Evolutionary conservation across 208 protist genomes (phyloP).

Genomic region (Wallacemonas sp.): DNA sequence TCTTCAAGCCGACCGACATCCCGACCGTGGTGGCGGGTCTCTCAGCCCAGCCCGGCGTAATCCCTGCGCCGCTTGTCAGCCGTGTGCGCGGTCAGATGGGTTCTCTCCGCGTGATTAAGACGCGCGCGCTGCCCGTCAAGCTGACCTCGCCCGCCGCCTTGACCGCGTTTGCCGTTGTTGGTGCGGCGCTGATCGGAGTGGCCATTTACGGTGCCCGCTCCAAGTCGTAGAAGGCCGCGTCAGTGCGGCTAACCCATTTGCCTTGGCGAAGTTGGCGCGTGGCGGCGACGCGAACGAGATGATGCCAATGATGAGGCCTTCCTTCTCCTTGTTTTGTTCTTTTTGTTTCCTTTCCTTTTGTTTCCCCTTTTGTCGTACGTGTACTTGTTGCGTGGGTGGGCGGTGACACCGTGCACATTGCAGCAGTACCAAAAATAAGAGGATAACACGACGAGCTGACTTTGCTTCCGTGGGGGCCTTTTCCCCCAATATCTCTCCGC

Average conservation of each 20-base stretch:
- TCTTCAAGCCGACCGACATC: conserved; percentile 83
- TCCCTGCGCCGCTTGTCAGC: conserved; percentile 52
- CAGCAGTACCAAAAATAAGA: too few species aligned
- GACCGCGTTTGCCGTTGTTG: neutral
- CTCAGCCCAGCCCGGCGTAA: conserved; percentile 36
- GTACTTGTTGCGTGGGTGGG: too few species aligned
- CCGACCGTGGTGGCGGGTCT: conserved; percentile 57
- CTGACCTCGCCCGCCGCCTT: conserved; percentile 5
- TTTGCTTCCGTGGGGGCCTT: too few species aligned
- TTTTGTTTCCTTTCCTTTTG: too few species aligned
- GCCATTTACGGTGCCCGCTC: neutral
- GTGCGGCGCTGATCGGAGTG: neutral
- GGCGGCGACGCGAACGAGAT: too few species aligned
- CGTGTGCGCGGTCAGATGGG: conserved; percentile 69
- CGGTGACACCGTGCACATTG: too few species aligned
- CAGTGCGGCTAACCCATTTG: neutral
- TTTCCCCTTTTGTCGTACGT: too few species aligned
- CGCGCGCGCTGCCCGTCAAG: neutral
- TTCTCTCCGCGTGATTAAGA: neutral
- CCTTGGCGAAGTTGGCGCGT: too few species aligned
- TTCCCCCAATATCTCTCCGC: too few species aligned
- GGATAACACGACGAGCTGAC: too few species aligned
- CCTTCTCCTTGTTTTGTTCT: too few species aligned
- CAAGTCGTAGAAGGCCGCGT: neutral
- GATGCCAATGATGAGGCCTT: too few species aligned